phyloP scores from a whole-genome alignment of 768 basidiomycete genomes.

The Lactarius sp. region DNA sequence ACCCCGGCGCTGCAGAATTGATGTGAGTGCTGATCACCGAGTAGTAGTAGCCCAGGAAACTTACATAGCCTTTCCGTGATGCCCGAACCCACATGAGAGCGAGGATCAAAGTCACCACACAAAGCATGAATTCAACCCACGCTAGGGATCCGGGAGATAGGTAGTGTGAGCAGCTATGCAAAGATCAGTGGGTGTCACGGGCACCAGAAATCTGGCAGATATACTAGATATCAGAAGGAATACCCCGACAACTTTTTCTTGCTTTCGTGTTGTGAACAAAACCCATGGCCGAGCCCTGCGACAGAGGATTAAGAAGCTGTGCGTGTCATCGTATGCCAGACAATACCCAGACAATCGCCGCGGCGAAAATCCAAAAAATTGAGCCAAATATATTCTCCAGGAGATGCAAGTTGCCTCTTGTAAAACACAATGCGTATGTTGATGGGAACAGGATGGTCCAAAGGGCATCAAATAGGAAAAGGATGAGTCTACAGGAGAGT shows the following conservation, averaged over 20 bases:
- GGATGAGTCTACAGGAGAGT: conserved; percentile 40
- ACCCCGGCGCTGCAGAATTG: background rate
- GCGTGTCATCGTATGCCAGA: background rate
- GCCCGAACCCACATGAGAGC: conserved; percentile 50
- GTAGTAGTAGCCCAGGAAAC: background rate
- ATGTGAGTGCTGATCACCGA: background rate
- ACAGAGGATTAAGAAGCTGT: conserved; percentile 6
- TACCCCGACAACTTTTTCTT: background rate
- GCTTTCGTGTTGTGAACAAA: conserved; percentile 46
- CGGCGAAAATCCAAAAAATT: conserved; percentile 64
- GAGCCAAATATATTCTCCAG: conserved; percentile 78
- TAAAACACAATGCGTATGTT: conserved; percentile 66
- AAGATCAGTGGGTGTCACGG: background rate
- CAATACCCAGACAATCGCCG: conserved; percentile 63
- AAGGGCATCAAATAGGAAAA: conserved; percentile 58
- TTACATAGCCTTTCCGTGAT: conserved; percentile 11
- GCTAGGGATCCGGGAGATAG: conserved; percentile 70
- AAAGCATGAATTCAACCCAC: conserved; percentile 70
- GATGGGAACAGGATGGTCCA: conserved; percentile 74
- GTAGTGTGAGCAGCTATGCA: conserved; percentile 58
- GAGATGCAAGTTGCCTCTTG: conserved; percentile 59
- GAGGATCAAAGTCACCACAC: conserved; percentile 47
- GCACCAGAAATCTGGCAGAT: background rate
- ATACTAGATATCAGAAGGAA: background rate
- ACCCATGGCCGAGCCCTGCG: conserved; percentile 62